A percentile compares a stretch with the other conserved stretches of the same genome.
Evolutionary conservation across 441 rosid species (phyloP).

Genomic region (Pelargonium myrrhifolium): DNA sequence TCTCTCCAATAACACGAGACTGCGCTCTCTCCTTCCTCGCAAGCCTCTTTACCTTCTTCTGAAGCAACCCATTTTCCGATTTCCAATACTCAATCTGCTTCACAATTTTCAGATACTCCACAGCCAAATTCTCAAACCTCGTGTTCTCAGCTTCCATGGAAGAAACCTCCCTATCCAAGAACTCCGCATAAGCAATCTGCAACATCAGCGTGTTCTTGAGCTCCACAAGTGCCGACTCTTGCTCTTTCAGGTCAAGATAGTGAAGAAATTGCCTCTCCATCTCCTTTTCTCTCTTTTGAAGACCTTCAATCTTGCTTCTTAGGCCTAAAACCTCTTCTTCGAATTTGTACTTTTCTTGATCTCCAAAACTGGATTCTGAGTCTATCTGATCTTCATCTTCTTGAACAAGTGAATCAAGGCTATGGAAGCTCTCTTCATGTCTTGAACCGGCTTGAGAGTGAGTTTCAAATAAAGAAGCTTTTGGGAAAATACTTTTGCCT

Average conservation of each 20-base stretch:
- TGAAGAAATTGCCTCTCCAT: conserved; percentile 33
- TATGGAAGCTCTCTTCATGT: conserved; percentile 13
- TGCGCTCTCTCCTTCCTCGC: conserved; percentile 33
- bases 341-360: conserved; percentile 7
- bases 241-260: conserved; percentile 46
- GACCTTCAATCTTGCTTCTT: conserved; percentile 33
- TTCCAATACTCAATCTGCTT: conserved; percentile 32
- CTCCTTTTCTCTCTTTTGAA: conserved; percentile 40
- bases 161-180: conserved; percentile 39
- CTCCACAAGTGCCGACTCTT: conserved; percentile 50
- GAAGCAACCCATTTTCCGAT: conserved; percentile 38
- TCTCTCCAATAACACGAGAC: conserved; percentile 26
- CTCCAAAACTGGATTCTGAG: not conserved
- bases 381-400: conserved; percentile 23
- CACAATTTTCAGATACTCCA: conserved; percentile 29
- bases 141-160: conserved; percentile 40
- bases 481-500: conserved; percentile 21
- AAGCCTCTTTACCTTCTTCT: conserved; percentile 38
- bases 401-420: conserved; percentile 16
- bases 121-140: conserved; percentile 33
- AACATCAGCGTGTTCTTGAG: conserved; percentile 30
- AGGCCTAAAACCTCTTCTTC: conserved; percentile 35
- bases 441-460: conserved; percentile 17
- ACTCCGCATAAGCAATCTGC: conserved; percentile 36
- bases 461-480: conserved; percentile 15